A percentile compares a stretch with the other conserved stretches of the same genome.
Evolutionary conservation across 2,329 filamentous ascomycete species (phyloP).

Genomic region (Calonectria fujianensis): DNA sequence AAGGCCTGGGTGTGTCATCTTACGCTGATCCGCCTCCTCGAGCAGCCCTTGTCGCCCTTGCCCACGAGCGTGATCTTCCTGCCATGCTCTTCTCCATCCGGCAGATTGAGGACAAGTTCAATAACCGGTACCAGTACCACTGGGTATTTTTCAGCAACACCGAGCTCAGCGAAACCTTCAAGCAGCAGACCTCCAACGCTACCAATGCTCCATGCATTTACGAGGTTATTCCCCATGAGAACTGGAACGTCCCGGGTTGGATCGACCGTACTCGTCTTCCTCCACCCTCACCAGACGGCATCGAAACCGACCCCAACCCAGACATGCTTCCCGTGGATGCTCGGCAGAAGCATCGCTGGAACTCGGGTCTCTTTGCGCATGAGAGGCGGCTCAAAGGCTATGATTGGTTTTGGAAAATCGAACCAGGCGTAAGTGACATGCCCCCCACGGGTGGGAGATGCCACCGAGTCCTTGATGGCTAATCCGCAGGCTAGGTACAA

Average conservation of each 20-base stretch:
- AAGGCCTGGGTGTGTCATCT: slow-evolving; percentile 44
- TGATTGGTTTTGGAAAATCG: slow-evolving; percentile 77
- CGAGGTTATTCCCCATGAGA: slow-evolving; percentile 83
- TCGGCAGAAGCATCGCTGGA: slow-evolving; percentile 89
- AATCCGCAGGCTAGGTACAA: slow-evolving; percentile 63
- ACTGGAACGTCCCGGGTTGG: slow-evolving; percentile 80
- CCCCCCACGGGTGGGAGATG: slow-evolving; percentile 12
- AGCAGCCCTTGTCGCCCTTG: slow-evolving; percentile 59
- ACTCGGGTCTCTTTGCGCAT: slow-evolving; percentile 87
- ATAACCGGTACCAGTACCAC: slow-evolving; percentile 87
- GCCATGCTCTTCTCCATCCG: slow-evolving; percentile 66
- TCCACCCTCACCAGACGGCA: slow-evolving; percentile 4
- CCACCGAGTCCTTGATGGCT: slow-evolving; percentile 33
- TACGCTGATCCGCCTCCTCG: slow-evolving; percentile 52
- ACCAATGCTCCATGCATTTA: slow-evolving; percentile 84
- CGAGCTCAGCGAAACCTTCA: slow-evolving; percentile 86
- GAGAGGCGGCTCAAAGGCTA: slow-evolving; percentile 80
- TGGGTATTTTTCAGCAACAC: slow-evolving; percentile 93
- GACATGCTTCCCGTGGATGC: slow-evolving; percentile 54
- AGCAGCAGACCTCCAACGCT: slow-evolving; percentile 77
- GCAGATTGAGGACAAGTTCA: slow-evolving; percentile 78
- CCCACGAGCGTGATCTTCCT: slow-evolving; percentile 57
- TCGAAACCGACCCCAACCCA: slow-evolving; percentile 20
- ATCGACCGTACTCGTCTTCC: slow-evolving; percentile 34
- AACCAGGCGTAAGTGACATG: slow-evolving; percentile 72